phyloP scores from a whole-genome alignment of 345 rosid genomes.

The Gynandropsis gynandra region DNA sequence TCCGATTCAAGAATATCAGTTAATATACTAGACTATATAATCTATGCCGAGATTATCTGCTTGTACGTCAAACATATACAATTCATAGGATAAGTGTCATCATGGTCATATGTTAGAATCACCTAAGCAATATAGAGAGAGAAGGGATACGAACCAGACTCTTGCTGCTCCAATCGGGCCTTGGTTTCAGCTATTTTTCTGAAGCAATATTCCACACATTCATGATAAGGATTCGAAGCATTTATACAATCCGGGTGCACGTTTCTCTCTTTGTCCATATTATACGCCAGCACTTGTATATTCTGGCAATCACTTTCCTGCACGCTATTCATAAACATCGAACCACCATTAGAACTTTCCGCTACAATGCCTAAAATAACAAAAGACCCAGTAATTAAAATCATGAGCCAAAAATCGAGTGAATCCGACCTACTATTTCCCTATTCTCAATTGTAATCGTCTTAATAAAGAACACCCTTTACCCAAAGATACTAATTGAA shows the following conservation, averaged over 20 bases:
- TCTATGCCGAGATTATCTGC: not conserved
- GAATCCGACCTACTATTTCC: not conserved
- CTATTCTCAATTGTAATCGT: not conserved
- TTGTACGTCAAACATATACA: not conserved
- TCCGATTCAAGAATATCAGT: no score
- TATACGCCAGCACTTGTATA: not conserved
- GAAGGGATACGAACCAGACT: constrained; percentile 30
- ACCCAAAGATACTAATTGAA: not conserved
- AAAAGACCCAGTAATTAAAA: not conserved
- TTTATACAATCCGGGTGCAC: constrained; percentile 64
- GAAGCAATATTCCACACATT: constrained; percentile 78
- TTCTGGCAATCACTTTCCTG: not conserved
- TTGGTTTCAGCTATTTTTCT: constrained; percentile 59
- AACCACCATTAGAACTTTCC: not conserved
- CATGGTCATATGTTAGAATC: not conserved
- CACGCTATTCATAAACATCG: constrained; percentile 1
- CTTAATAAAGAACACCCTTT: not conserved
- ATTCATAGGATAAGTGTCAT: constrained; percentile 1
- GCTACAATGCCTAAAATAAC: not conserved
- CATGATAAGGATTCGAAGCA: constrained; percentile 69
- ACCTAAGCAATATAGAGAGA: not conserved
- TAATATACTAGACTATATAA: not conserved
- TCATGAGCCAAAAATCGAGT: not conserved
- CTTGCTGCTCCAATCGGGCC: constrained; percentile 31
- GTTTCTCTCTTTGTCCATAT: constrained; percentile 42